A percentile compares a stretch with the other conserved stretches of the same genome.
Evolutionary conservation across 805 yeast genomes (phyloP).

Genomic region (Cyberlindnera xishuangbannaensis): DNA sequence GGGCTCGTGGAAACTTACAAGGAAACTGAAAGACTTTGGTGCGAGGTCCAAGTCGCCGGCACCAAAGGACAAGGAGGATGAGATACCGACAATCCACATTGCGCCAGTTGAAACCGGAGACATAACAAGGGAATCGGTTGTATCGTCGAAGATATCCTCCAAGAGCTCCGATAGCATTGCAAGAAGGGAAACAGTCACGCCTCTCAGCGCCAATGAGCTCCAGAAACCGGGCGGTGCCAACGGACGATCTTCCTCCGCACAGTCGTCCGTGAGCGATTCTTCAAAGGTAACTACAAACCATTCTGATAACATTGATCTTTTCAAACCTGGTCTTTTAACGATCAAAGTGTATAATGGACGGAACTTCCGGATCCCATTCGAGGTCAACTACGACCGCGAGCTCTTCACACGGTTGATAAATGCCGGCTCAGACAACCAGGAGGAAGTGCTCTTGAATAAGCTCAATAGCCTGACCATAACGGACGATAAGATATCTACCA

Average conservation of each 20-base stretch:
- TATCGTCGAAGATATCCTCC: constrained; percentile 6
- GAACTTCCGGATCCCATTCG: constrained; percentile 64
- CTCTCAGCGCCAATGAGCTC: not conserved
- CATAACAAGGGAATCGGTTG: constrained; percentile 1
- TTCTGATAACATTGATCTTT: constrained; percentile 15
- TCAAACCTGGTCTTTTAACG: constrained; percentile 67
- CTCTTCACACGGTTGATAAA: constrained; percentile 60
- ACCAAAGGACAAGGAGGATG: constrained; percentile 8
- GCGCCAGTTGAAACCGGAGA: too few relatives aligned
- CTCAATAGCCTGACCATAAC: constrained; percentile 14
- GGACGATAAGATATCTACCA: constrained; percentile 21
- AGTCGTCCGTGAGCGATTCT: too few relatives aligned
- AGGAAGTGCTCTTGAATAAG: constrained; percentile 19
- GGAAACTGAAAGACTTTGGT: constrained; percentile 28
- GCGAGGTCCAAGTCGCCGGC: constrained; percentile 22
- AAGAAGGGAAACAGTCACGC: constrained; percentile 13
- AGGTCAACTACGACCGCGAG: constrained; percentile 57
- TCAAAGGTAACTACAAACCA: not conserved
- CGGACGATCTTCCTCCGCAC: too few relatives aligned
- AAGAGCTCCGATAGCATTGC: constrained; percentile 5
- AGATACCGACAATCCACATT: constrained; percentile 4
- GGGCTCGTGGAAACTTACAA: constrained; percentile 39
- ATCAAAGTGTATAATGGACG: constrained; percentile 71
- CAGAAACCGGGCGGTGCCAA: too few relatives aligned
- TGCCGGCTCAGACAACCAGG: constrained; percentile 37